Conservation (phyloP, 2,329 filamentous ascomycete genomes). For the Hypoxylon sp. region DNA sequence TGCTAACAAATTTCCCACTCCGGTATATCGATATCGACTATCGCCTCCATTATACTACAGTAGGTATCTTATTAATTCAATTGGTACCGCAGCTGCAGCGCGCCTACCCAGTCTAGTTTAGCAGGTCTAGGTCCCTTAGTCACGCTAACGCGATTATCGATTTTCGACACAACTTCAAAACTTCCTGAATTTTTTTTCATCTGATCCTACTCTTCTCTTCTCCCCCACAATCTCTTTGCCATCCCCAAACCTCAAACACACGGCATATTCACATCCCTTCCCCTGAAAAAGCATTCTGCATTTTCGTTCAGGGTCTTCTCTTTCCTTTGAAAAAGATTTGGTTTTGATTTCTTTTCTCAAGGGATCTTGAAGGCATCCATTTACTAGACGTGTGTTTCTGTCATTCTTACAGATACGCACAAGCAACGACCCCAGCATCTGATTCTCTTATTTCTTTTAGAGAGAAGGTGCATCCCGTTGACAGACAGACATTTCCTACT, state of each 20-base stretch:
- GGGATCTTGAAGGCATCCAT: slow-evolving; percentile 58
- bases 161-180: slow-evolving; percentile 48
- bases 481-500: slow-evolving; percentile 32
- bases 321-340: slow-evolving; percentile 62
- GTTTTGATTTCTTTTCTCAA: slow-evolving; percentile 59
- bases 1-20: slow-evolving; percentile 30
- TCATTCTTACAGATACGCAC: slow-evolving; percentile 32
- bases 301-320: slow-evolving; percentile 54
- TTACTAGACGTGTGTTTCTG: slow-evolving; percentile 47
- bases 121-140: slow-evolving; percentile 36
- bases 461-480: slow-evolving; percentile 38
- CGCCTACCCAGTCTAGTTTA: slow-evolving; percentile 34
- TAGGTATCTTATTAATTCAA: slow-evolving; percentile 22
- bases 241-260: slow-evolving; percentile 46
- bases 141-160: slow-evolving; percentile 45
- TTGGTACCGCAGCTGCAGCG: slow-evolving; percentile 24
- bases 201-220: slow-evolving; percentile 50
- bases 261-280: slow-evolving; percentile 41
- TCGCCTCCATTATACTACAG: slow-evolving; percentile 25
- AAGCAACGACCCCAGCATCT: slow-evolving; percentile 25
- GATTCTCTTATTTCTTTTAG: slow-evolving; percentile 35
- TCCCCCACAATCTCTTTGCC: slow-evolving; percentile 48
- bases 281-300: slow-evolving; percentile 47
- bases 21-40: slow-evolving; percentile 33
- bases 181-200: slow-evolving; percentile 49